Conservation (phyloP, 2,329 filamentous ascomycete species). For the Xylariaceae sp. region DNA sequence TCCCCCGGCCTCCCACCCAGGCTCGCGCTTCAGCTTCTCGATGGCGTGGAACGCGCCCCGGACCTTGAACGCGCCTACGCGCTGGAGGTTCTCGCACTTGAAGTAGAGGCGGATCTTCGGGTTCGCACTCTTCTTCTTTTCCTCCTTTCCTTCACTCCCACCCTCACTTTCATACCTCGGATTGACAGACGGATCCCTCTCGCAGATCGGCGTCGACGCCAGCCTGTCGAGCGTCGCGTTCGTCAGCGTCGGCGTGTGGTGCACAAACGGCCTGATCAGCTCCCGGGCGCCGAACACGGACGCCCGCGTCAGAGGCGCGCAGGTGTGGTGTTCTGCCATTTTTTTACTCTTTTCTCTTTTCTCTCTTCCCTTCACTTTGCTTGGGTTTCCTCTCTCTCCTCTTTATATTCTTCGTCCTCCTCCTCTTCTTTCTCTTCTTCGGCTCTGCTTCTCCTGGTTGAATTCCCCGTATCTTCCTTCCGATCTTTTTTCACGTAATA, state of each 20-base stretch:
- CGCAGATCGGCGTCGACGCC: slow-evolving; percentile 60
- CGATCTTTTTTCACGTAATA: too few species aligned
- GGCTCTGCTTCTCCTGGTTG: too few species aligned
- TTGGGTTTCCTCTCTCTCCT: not conserved
- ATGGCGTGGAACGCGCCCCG: slow-evolving; percentile 87
- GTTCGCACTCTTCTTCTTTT: slow-evolving; percentile 48
- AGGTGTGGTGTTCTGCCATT: slow-evolving; percentile 51
- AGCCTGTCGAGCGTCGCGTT: slow-evolving; percentile 67
- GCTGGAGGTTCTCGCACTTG: slow-evolving; percentile 93
- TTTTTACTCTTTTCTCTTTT: not conserved
- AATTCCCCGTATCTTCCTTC: too few species aligned
- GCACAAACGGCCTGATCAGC: slow-evolving; percentile 69
- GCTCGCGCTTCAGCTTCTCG: slow-evolving; percentile 57
- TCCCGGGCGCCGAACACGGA: slow-evolving; percentile 68
- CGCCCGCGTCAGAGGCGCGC: slow-evolving; percentile 62
- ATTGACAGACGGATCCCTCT: not conserved
- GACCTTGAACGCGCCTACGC: slow-evolving; percentile 87
- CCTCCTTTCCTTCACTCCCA: not conserved
- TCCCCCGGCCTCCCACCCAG: slow-evolving; percentile 55
- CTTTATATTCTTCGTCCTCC: not conserved
- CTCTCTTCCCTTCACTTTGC: not conserved
- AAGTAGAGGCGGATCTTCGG: slow-evolving; percentile 76
- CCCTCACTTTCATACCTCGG: too few species aligned
- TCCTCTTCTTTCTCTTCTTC: too few species aligned
- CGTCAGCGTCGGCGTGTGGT: slow-evolving; percentile 78